Percentiles rank a stretch among this genome's conserved stretches.
These are phyloP conservation scores for Agaricus blazei DNA, from an alignment of 768 basidiomycete genomes.

Conservation along the genomic window DNA sequence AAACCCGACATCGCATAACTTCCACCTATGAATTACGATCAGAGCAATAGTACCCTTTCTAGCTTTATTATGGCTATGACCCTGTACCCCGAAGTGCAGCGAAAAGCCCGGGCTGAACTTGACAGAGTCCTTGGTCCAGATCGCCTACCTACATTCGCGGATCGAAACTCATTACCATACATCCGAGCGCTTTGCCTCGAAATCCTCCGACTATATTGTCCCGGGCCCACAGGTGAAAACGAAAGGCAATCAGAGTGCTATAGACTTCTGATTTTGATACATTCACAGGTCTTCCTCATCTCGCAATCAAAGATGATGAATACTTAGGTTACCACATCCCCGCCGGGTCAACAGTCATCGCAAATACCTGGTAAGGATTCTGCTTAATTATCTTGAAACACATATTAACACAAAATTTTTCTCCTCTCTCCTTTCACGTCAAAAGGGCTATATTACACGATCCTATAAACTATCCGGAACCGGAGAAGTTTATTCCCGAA, in stretches of 20 bases:
- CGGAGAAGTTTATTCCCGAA: slow-evolving; percentile 16
- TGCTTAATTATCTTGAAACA: not conserved
- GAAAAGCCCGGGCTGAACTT: slow-evolving; percentile 18
- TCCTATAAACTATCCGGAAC: slow-evolving; percentile 13
- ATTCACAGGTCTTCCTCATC: slow-evolving; percentile 13
- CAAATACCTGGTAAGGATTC: slow-evolving; percentile 15
- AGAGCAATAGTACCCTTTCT: slow-evolving; percentile 1
- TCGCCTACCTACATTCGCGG: slow-evolving; percentile 20
- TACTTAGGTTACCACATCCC: slow-evolving; percentile 16
- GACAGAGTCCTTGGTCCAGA: slow-evolving; percentile 20
- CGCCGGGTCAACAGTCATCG: slow-evolving; percentile 13
- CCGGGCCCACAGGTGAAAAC: slow-evolving; percentile 14
- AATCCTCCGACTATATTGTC: slow-evolving; percentile 14
- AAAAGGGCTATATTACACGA: slow-evolving; percentile 23
- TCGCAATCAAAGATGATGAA: slow-evolving; percentile 12
- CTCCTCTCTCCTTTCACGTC: not conserved
- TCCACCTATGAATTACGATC: not conserved
- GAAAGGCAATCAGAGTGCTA: not conserved
- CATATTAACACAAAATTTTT: not conserved
- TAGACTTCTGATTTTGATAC: not conserved
- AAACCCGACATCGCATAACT: not conserved
- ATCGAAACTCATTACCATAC: slow-evolving; percentile 18
- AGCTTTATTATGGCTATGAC: slow-evolving; percentile 16
- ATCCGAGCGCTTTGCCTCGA: slow-evolving; percentile 15
- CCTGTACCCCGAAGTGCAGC: slow-evolving; percentile 13